These are phyloP conservation scores for Miscanthus lutarioriparius DNA, from an alignment of 176 grass and related monocot genomes.

Conservation along the genomic window DNA sequence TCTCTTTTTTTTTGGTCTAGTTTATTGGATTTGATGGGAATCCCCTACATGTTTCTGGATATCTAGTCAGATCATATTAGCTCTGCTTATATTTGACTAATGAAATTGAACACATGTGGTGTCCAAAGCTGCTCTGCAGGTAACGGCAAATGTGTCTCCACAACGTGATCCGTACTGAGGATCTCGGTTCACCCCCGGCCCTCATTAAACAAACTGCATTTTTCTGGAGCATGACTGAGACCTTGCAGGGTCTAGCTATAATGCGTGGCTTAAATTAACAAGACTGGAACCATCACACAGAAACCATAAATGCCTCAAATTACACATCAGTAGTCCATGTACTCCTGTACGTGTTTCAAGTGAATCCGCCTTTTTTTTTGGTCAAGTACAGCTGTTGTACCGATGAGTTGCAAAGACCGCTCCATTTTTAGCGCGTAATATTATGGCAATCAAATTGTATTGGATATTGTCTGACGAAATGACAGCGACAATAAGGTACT, in stretches of 20 bases:
- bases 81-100: neutral
- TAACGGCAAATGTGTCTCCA: slow-evolving; percentile 17
- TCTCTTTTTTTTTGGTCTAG: neutral
- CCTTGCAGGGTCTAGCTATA: slow-evolving; percentile 8
- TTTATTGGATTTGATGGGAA: neutral
- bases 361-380: too few relatives aligned
- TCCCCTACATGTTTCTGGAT: neutral
- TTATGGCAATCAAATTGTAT: too few relatives aligned
- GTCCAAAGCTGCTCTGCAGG: neutral
- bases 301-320: slow-evolving; percentile 8
- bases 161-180: neutral
- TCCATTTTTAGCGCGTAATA: too few relatives aligned
- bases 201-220: neutral
- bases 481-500: neutral
- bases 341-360: too few relatives aligned
- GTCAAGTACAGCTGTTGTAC: too few relatives aligned
- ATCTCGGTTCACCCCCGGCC: neutral
- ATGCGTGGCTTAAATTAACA: slow-evolving; percentile 8
- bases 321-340: neutral
- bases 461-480: neutral
- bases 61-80: neutral
- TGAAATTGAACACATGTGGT: neutral
- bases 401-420: too few relatives aligned
- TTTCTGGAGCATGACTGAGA: neutral
- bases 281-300: neutral